Evolutionary conservation across 2,329 filamentous ascomycete species (phyloP).

Genomic region (Aspergillus hortae): DNA sequence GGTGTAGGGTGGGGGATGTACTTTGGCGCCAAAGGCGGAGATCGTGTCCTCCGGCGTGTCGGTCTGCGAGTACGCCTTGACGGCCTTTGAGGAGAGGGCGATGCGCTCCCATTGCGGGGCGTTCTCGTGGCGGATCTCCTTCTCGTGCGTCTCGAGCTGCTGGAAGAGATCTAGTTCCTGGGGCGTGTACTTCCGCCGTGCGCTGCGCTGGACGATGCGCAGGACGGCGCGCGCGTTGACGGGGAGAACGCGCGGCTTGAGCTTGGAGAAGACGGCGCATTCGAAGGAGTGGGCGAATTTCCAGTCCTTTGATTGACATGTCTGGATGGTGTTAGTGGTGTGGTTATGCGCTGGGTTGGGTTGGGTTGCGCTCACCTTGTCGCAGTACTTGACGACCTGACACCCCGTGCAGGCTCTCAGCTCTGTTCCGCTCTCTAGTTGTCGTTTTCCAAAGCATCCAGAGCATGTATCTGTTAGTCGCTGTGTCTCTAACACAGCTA

Average conservation of each 20-base stretch:
- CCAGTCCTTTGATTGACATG: conserved; percentile 60
- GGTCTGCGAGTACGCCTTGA: conserved; percentile 51
- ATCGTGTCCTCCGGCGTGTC: conserved; percentile 42
- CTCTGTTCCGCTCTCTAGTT: conserved; percentile 16
- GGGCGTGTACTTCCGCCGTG: conserved; percentile 31
- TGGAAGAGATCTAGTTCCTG: conserved; percentile 44
- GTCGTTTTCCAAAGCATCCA: conserved; percentile 50
- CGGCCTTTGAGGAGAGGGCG: conserved; percentile 52
- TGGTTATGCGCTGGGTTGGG: conserved; percentile 1
- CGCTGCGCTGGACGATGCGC: conserved; percentile 48
- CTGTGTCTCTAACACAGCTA: conserved; percentile 52
- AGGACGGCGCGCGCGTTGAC: conserved; percentile 55
- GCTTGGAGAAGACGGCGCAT: conserved; percentile 50
- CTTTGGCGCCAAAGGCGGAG: conserved; percentile 46
- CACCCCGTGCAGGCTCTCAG: conserved; percentile 59
- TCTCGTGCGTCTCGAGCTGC: conserved; percentile 47
- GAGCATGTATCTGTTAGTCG: conserved; percentile 55
- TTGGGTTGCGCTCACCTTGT: conserved; percentile 45
- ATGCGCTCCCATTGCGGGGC: conserved; percentile 47
- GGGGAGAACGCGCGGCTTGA: conserved; percentile 49
- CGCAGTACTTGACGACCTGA: conserved; percentile 57
- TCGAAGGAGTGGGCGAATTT: conserved; percentile 57
- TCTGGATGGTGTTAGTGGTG: conserved; percentile 31
- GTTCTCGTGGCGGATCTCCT: conserved; percentile 43
- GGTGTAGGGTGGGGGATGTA: conserved; percentile 20